These are phyloP conservation scores for Hyaloscypha hepaticicola DNA, from an alignment of 495 filamentous ascomycete genomes.

Conservation along the genomic window DNA sequence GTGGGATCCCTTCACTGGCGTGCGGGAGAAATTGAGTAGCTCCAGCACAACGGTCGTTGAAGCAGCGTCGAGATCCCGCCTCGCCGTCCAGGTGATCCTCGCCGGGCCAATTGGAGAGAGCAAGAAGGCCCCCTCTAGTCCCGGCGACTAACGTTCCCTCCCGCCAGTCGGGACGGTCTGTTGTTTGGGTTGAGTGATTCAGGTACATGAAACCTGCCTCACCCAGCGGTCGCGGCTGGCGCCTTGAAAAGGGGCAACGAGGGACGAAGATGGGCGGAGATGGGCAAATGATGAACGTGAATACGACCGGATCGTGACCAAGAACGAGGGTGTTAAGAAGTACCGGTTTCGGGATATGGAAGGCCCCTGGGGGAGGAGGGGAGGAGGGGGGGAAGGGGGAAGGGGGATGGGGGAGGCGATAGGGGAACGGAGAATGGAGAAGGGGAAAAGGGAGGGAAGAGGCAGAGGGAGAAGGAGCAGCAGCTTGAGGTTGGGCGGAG, in stretches of 20 bases:
- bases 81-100: conserved; percentile 1
- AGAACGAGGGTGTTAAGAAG: background rate
- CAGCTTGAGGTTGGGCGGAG: too few relatives aligned
- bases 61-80: background rate
- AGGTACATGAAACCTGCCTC: conserved; percentile 1
- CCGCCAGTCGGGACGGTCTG: background rate
- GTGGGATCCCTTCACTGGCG: background rate
- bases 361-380: background rate
- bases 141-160: too few relatives aligned
- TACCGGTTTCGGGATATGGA: background rate
- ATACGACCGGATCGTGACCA: background rate
- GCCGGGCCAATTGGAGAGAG: background rate
- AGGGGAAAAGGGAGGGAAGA: background rate
- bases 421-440: background rate
- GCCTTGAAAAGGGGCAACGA: background rate
- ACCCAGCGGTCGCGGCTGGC: background rate
- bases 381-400: background rate
- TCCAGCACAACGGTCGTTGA: background rate
- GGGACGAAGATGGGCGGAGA: too few relatives aligned
- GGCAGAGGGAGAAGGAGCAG: too few relatives aligned
- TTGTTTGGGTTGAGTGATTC: background rate
- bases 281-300: background rate
- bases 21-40: background rate
- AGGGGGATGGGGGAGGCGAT: background rate
- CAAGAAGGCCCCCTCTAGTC: background rate